phyloP scores from a whole-genome alignment of 2,329 filamentous ascomycete genomes.

The Nemania sp. region DNA sequence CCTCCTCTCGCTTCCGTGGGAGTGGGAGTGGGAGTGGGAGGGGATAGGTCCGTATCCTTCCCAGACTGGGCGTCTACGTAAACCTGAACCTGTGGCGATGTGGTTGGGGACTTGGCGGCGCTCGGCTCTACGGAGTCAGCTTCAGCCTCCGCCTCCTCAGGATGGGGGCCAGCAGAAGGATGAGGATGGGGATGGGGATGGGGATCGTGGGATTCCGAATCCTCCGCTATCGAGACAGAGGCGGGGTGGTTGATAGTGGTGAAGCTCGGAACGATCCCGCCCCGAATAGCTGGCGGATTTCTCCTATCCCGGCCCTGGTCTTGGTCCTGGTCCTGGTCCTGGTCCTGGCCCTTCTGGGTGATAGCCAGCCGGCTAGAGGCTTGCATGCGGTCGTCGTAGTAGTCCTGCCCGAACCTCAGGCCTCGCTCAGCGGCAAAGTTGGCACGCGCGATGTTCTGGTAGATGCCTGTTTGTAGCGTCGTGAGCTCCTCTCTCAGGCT shows the following conservation, averaged over 20 bases:
- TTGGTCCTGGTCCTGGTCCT: background rate
- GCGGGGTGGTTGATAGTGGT: slow-evolving; percentile 22
- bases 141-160: background rate
- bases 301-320: background rate
- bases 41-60: slow-evolving; percentile 11
- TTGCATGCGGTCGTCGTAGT: slow-evolving; percentile 76
- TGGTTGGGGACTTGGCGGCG: slow-evolving; percentile 7
- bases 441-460: slow-evolving; percentile 69
- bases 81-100: background rate
- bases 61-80: background rate
- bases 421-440: slow-evolving; percentile 72
- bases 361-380: slow-evolving; percentile 54
- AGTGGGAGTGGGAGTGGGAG: background rate
- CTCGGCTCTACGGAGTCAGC: slow-evolving; percentile 1
- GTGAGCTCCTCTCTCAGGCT: slow-evolving; percentile 59
- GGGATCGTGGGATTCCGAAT: slow-evolving; percentile 15
- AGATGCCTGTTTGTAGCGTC: slow-evolving; percentile 58
- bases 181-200: background rate
- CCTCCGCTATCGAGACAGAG: background rate
- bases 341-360: background rate
- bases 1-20: slow-evolving; percentile 22
- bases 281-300: slow-evolving; percentile 7
- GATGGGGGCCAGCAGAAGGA: background rate
- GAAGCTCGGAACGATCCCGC: slow-evolving; percentile 31
- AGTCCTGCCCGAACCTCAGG: slow-evolving; percentile 68